Base-by-base conservation (phyloP, 805 yeast genomes). In the Candida wancherniae region DNA sequence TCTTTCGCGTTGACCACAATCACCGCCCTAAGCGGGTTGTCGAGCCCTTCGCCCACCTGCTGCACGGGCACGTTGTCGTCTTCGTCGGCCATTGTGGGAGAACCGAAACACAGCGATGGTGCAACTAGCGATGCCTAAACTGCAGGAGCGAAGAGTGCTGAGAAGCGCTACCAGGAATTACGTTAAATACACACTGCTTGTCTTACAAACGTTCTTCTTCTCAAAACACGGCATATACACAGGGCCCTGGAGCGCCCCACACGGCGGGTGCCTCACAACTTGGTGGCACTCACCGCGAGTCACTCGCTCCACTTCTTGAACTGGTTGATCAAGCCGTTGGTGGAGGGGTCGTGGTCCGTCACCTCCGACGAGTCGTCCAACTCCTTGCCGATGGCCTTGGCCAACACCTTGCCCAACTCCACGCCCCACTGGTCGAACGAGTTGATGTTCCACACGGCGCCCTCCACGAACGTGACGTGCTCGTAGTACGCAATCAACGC, bases 371-470 rank as follows among this genome's bases (percentile, higher is more conserved):
- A 55, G 55, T 72, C 75, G 50, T 83, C 84, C 57, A 92, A 78
- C 69, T 92, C 97, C 51, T 75, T 75, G 52, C 94, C 90, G 55
- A 92, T 90, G 37, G 75, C 92, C 80, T 92, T 92, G 57, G 98
- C 98, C 58, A 92, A 77, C 32, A 83, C 94, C 71, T 92, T 92
- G 62, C 98, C 98, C 52, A 92, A 83, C 71, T 92, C 98, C 54
- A 92, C 98, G 67, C 98, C 98, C 95, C 97, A 92, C 73, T 92
- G 98, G 72, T 92, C 98, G 59, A 86, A 92, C 12, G 97, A 90
- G 80, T 92, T 92, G 72, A 92, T 88, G 77, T 94, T 92, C 98
- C 98, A 90, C 55, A 92, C 68, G 36, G 98, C 98, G 69, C 98
- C 98, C 71, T 92, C 98, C 37, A 88, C 88, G 68, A 92, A 92